These are phyloP conservation scores for Plasmodium yoelii DNA, from an alignment of 169 alveolate species.

Conservation along the genomic window DNA sequence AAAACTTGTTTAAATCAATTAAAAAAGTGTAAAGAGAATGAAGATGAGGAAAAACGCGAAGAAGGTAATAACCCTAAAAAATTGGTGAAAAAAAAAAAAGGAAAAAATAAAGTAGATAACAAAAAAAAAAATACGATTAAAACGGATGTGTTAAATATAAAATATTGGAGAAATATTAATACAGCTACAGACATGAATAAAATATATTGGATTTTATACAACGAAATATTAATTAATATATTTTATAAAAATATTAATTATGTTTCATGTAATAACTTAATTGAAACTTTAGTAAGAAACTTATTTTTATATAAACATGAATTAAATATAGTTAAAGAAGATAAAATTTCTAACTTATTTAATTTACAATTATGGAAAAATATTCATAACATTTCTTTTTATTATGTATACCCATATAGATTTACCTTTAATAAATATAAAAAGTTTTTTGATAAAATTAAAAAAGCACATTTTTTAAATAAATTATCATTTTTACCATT, in stretches of 20 bases:
- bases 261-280: slow-evolving; percentile 48
- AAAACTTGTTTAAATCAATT: background rate
- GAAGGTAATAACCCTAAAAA: too few species aligned
- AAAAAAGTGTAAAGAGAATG: background rate
- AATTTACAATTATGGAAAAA: slow-evolving; percentile 65
- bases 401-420: slow-evolving; percentile 67
- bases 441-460: slow-evolving; percentile 43
- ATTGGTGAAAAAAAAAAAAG: background rate
- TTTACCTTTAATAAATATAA: slow-evolving; percentile 44
- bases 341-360: slow-evolving; percentile 29
- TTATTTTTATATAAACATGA: slow-evolving; percentile 37
- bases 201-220: slow-evolving; percentile 60
- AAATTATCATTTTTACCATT: slow-evolving; percentile 46
- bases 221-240: slow-evolving; percentile 40
- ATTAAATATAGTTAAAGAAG: slow-evolving; percentile 37
- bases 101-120: background rate
- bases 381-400: slow-evolving; percentile 26
- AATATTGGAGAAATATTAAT: slow-evolving; percentile 67
- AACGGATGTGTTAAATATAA: slow-evolving; percentile 43
- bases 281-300: slow-evolving; percentile 48
- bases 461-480: slow-evolving; percentile 42
- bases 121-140: slow-evolving; percentile 18
- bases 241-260: slow-evolving; percentile 64
- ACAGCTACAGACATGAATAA: slow-evolving; percentile 53
- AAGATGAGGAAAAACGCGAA: background rate